These are phyloP conservation scores for Onygenales sp. DNA, from an alignment of 2,329 filamentous ascomycete genomes.

Conservation along the genomic window DNA sequence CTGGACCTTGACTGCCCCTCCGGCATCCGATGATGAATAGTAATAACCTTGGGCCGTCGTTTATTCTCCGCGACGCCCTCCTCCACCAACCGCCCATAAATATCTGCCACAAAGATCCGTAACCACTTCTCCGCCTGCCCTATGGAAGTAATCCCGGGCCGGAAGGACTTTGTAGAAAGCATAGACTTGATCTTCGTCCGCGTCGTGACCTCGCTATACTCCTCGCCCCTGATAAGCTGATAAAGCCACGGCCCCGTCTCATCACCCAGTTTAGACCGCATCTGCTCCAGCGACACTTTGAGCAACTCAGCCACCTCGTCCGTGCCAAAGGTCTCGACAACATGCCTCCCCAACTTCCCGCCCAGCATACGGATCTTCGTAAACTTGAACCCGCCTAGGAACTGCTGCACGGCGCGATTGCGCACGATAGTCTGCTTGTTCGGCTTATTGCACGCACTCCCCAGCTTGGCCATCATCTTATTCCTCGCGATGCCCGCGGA, in stretches of 20 bases:
- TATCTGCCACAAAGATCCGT: constrained; percentile 82
- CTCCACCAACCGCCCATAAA: constrained; percentile 79
- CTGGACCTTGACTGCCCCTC: constrained; percentile 65
- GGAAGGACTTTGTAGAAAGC: constrained; percentile 92
- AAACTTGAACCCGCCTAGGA: constrained; percentile 78
- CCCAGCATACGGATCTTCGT: constrained; percentile 94
- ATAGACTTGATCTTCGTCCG: constrained; percentile 94
- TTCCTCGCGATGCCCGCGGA: constrained; percentile 82
- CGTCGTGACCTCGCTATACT: constrained; percentile 79
- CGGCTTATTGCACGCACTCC: constrained; percentile 84
- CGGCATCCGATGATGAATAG: constrained; percentile 65
- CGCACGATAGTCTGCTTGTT: constrained; percentile 92
- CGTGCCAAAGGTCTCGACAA: constrained; percentile 70
- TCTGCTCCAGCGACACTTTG: constrained; percentile 59
- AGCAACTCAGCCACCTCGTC: constrained; percentile 70
- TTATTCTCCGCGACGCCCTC: constrained; percentile 84
- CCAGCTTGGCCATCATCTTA: constrained; percentile 92
- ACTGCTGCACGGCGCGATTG: constrained; percentile 68
- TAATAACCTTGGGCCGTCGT: constrained; percentile 75
- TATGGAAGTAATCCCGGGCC: constrained; percentile 66
- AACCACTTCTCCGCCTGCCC: constrained; percentile 81
- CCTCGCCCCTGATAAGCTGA: constrained; percentile 73
- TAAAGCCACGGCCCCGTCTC: constrained; percentile 83
- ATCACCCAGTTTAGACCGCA: constrained; percentile 70
- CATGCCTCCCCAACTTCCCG: constrained; percentile 83